These are phyloP conservation scores for Plasmopara viticola DNA, from an alignment of 352 stramenopile genomes.

Conservation along the genomic window DNA sequence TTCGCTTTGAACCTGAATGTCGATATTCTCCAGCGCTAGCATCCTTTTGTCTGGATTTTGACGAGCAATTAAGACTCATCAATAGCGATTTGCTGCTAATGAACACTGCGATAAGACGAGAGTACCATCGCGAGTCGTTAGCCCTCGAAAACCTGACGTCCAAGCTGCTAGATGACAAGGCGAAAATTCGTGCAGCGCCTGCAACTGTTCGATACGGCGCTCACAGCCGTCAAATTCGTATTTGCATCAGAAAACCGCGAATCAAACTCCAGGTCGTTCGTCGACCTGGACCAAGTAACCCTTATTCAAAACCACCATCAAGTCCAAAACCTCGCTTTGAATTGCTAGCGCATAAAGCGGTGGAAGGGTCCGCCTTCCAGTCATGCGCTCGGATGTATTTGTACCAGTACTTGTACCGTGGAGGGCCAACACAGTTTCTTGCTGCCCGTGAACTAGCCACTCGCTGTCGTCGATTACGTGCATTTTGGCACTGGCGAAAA, in stretches of 20 bases:
- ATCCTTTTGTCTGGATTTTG: conserved; percentile 17
- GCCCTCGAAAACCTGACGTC: conserved; percentile 20
- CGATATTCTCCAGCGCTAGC: conserved; percentile 8
- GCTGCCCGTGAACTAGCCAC: conserved; percentile 9
- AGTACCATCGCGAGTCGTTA: conserved; percentile 17
- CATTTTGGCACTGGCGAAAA: conserved; percentile 13
- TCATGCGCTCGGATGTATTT: conserved; percentile 19
- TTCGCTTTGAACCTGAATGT: neutral
- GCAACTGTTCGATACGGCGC: too few relatives aligned
- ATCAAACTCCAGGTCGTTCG: conserved; percentile 17
- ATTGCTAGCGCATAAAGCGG: conserved; percentile 14
- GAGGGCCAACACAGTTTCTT: conserved; percentile 18
- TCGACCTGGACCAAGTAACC: neutral
- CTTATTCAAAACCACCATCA: neutral
- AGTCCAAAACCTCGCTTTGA: conserved; percentile 10
- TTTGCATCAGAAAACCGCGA: conserved; percentile 1
- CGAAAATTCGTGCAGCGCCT: neutral
- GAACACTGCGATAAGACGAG: conserved; percentile 13
- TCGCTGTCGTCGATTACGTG: conserved; percentile 12
- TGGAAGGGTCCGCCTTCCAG: conserved; percentile 23
- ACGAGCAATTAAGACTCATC: conserved; percentile 16
- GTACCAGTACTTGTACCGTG: conserved; percentile 15
- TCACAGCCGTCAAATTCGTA: conserved; percentile 5
- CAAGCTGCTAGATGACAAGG: conserved; percentile 6
- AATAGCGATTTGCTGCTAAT: conserved; percentile 11